Base-by-base conservation (phyloP, 192 early-diverging fungal genomes). In the Umbelopsis ramanniana region DNA sequence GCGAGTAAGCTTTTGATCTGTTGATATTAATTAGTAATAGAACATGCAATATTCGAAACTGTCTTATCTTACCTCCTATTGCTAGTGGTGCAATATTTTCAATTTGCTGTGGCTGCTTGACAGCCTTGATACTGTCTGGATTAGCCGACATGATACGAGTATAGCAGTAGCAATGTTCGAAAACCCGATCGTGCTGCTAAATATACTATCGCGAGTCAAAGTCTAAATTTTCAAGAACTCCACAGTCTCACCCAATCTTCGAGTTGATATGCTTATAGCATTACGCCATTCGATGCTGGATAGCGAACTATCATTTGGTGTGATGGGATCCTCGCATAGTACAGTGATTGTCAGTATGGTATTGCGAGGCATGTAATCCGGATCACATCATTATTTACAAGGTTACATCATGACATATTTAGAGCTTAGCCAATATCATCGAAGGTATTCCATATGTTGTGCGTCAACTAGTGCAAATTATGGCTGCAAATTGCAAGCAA, bases 1-100 rank as follows among this genome's bases (percentile, higher is more conserved):
- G 15, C 76, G 72, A 5, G 45, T 69, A 5, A 78, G 53, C 67
- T 68, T 60, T 50, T 78, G 76, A 38, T 78, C 76, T 78, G 40
- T 38, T 29, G 47, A 35, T 12, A 45, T 43, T 12, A 33, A 52
- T 50, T 63, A 63, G 26, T 63, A 63, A 38, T 52, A 17, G 26
- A 33, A 12, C 17, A 29, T 6, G 35, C 19, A 24, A 40, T 24
- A 21, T 19, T 14, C 38, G 1, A 35, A 22, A 37, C 21, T 4
- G 52, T 21, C 22, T 43, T 43, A 43, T 11, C 40, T 43, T 52
- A 73, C 76, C 76, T 67, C 76, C 76, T 4, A 78, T 66, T 19
- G 76, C 76, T 14, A 78, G 23, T 22, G 76, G 76, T 15, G 67
- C 68, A 38, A 78, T 5, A 12, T 71, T 33, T 24, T 53, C 72